Evolutionary conservation across 2,329 filamentous ascomycete species (phyloP).

Genomic region (Rutstroemia sydowiana): DNA sequence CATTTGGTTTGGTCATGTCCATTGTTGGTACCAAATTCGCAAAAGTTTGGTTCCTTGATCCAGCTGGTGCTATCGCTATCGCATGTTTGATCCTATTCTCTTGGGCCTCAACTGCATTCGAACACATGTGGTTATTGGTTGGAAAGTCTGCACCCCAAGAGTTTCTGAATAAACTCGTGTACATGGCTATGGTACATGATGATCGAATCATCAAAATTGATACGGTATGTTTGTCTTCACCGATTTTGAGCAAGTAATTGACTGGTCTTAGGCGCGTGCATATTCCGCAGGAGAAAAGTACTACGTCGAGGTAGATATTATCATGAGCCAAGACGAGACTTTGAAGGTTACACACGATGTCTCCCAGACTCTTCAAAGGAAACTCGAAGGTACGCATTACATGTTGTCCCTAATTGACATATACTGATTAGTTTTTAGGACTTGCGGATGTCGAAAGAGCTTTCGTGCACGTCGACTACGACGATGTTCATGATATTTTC

Average conservation of each 20-base stretch:
- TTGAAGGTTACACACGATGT: conserved; percentile 82
- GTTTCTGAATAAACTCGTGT: conserved; percentile 89
- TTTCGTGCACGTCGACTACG: conserved; percentile 96
- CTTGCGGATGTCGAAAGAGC: conserved; percentile 87
- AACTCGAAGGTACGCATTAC: conserved; percentile 62
- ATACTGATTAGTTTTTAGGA: not conserved
- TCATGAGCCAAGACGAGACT: conserved; percentile 72
- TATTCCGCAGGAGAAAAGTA: conserved; percentile 42
- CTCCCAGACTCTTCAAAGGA: conserved; percentile 87
- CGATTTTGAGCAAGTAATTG: not conserved
- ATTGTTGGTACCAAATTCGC: conserved; percentile 81
- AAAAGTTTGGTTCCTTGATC: conserved; percentile 80
- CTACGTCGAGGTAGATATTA: conserved; percentile 92
- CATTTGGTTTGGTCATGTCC: conserved; percentile 82
- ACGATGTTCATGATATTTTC: conserved; percentile 33
- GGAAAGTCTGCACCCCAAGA: conserved; percentile 80
- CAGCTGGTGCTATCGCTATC: conserved; percentile 79
- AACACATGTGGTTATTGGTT: conserved; percentile 85
- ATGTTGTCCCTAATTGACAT: not conserved
- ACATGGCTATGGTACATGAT: conserved; percentile 90
- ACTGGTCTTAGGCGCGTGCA: conserved; percentile 1
- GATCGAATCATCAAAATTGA: conserved; percentile 77
- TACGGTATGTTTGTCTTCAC: conserved; percentile 39
- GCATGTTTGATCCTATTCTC: conserved; percentile 69
- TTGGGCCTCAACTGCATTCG: conserved; percentile 80